A percentile compares a stretch with the other conserved stretches of the same genome.
These are phyloP conservation scores for Phycomyces nitens DNA, from an alignment of 192 early-diverging fungal species.

Conservation along the genomic window DNA sequence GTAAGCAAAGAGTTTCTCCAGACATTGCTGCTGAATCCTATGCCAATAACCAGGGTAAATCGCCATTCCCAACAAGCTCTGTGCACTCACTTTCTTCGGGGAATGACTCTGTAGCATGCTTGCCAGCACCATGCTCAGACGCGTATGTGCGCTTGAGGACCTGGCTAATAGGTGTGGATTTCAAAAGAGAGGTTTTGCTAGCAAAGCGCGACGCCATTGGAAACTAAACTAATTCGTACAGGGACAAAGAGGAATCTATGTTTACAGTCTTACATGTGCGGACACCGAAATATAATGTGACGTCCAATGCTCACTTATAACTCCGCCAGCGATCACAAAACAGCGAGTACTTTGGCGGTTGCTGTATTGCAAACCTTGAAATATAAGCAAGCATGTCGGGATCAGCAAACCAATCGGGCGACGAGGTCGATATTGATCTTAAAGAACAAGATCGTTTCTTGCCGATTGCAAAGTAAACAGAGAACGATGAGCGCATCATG, in stretches of 20 bases:
- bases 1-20: slow-evolving; percentile 32
- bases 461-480: slow-evolving; percentile 78
- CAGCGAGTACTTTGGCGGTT: too few relatives aligned
- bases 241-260: too few relatives aligned
- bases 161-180: not conserved
- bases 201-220: slow-evolving; percentile 18
- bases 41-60: not conserved
- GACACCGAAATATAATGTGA: not conserved
- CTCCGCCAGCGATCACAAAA: not conserved
- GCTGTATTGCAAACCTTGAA: too few relatives aligned
- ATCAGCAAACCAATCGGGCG: slow-evolving; percentile 47
- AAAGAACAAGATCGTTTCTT: slow-evolving; percentile 95
- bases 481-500: not conserved
- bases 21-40: slow-evolving; percentile 21
- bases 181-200: slow-evolving; percentile 9
- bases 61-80: too few relatives aligned
- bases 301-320: not conserved
- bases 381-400: slow-evolving; percentile 34
- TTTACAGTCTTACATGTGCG: not conserved
- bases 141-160: slow-evolving; percentile 15
- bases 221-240: not conserved
- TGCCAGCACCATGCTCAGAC: not conserved
- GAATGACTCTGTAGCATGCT: slow-evolving; percentile 9
- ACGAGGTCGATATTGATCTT: slow-evolving; percentile 68
- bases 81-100: slow-evolving; percentile 17